Base-by-base conservation (phyloP, 2,329 filamentous ascomycete genomes). In the Fusarium sp. region DNA sequence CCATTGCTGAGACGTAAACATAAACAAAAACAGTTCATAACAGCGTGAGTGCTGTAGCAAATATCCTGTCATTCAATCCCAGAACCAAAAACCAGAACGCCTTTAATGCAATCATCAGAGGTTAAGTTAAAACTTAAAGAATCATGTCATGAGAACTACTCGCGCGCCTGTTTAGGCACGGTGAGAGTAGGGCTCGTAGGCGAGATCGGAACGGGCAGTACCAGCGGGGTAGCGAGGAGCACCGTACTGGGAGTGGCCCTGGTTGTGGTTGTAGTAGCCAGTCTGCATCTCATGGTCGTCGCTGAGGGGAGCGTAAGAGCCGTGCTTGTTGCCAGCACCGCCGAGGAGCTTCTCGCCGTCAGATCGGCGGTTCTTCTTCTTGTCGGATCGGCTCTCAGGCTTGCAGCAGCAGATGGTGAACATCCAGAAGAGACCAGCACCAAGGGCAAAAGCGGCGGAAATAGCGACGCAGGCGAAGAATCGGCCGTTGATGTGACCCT, bases 361-460 rank as follows among this genome's bases (percentile, higher is more conserved):
- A 49, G 72, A 72, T 55, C 74, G 68, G 66, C 72, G 70, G 68
- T 78, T 75, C 75, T 76, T 77, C 66, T 78, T 79, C 73, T 78
- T 80, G 71, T 71, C 69, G 69, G 75, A 71, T 58, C 73, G 71
- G 67, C 74, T 71, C 59, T 81, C 80, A 16, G 80, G 80, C 74
- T 93, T 93, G 73, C 74, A 76, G 56, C 94, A 98, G 90, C 95
- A 98, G 76, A 92, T 88, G 80, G 90, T 93, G 80, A 97, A 89
- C 77, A 94, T 83, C 95, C 96, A 98, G 90, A 98, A 98, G 78
- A 97, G 82, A 69, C 88, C 89, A 10, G 92, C 91, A 43, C 80
- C 92, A 34, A 96, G 78, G 66, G 91, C 90, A 78, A 97, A 94
- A 28, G 88, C 92, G 41, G 91, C 90, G 45, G 90, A 90, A 64